Conservation (phyloP, 2,329 filamentous ascomycete species). For the Trichoderma simmonsii region DNA sequence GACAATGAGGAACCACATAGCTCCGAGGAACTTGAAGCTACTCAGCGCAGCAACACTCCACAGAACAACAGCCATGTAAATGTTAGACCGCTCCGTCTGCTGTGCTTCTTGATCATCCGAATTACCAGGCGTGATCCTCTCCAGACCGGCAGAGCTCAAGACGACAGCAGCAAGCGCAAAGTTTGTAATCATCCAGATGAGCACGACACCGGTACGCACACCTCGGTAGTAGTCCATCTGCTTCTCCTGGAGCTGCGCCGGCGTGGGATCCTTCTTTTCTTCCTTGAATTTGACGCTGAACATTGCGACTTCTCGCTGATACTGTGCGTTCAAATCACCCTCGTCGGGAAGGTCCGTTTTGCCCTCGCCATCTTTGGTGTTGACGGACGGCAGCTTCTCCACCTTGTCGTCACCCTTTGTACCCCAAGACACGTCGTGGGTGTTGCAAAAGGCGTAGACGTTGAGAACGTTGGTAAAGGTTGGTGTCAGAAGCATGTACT, state of each 20-base stretch:
- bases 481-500: conserved; percentile 92
- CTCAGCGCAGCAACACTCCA: conserved; percentile 86
- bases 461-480: conserved; percentile 99
- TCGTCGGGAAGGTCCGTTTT: conserved; percentile 97
- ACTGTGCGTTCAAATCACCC: conserved; percentile 90
- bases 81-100: conserved; percentile 59
- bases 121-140: conserved; percentile 55
- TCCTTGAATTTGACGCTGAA: conserved; percentile 74
- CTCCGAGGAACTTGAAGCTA: conserved; percentile 82
- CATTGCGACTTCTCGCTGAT: conserved; percentile 75
- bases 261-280: conserved; percentile 59
- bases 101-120: conserved; percentile 39
- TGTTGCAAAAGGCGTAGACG: conserved; percentile 98
- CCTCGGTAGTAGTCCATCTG: conserved; percentile 99
- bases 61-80: conserved; percentile 83
- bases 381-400: conserved; percentile 83
- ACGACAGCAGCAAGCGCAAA: conserved; percentile 84
- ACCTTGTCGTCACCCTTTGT: conserved; percentile 98
- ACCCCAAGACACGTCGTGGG: conserved; percentile 95
- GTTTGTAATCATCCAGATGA: conserved; percentile 96
- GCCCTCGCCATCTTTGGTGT: conserved; percentile 80
- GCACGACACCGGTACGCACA: conserved; percentile 85
- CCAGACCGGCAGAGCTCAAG: conserved; percentile 77
- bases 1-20: conserved; percentile 88
- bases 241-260: conserved; percentile 64